These are phyloP conservation scores for Saccharomyces hybrid DNA, from an alignment of 1,139 yeast species.

Conservation along the genomic window DNA sequence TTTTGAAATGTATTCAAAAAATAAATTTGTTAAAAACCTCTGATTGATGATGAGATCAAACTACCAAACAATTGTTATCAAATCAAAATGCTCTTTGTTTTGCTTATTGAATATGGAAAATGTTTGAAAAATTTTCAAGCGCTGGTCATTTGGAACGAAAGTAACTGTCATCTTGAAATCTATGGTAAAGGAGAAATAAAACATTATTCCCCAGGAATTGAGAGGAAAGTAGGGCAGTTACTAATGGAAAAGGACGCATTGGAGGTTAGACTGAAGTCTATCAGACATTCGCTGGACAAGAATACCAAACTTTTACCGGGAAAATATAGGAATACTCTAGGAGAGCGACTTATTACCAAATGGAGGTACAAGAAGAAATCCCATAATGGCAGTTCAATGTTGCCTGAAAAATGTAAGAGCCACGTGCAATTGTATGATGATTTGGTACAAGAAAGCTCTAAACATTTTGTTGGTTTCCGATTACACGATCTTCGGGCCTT, in stretches of 20 bases:
- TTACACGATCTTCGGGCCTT: slow-evolving; percentile 10
- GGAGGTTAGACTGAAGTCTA: background rate
- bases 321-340: background rate
- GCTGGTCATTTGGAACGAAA: background rate
- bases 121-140: background rate
- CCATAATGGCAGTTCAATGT: background rate
- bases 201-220: background rate
- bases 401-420: slow-evolving; percentile 1
- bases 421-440: slow-evolving; percentile 7
- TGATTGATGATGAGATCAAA: background rate
- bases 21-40: background rate
- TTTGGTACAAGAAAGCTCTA: slow-evolving; percentile 7
- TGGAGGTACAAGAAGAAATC: slow-evolving; percentile 4
- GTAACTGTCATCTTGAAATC: background rate
- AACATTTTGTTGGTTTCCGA: slow-evolving; percentile 7
- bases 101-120: background rate
- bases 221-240: background rate
- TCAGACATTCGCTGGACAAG: background rate
- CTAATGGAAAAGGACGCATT: background rate
- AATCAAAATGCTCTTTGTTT: background rate
- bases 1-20: background rate
- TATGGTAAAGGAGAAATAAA: background rate
- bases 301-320: background rate
- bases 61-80: background rate
- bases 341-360: background rate